Evolutionary conservation across 108 stramenopile species (phyloP).

Genomic region (Schizochytrium sp.): DNA sequence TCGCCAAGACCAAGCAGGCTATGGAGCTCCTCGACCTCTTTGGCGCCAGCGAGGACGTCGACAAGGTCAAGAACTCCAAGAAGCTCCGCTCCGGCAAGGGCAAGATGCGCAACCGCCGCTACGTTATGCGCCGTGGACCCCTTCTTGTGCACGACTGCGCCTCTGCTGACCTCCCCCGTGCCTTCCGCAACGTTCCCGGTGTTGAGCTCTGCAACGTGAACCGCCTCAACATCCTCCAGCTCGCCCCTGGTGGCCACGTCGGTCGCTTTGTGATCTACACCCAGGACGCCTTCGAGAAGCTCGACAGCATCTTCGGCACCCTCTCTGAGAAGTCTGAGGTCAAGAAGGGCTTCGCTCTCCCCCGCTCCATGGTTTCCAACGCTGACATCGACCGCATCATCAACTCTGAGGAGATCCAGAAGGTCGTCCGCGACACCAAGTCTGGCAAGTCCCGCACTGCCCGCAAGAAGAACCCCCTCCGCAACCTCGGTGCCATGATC

Average conservation of each 20-base stretch:
- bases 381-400: conserved; percentile 97
- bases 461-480: conserved; percentile 93
- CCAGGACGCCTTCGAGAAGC: conserved; percentile 91
- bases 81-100: conserved; percentile 97
- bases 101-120: conserved; percentile 98
- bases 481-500: conserved; percentile 85
- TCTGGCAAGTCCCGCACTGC: conserved; percentile 78
- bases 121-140: conserved; percentile 94
- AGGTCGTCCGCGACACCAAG: conserved; percentile 87
- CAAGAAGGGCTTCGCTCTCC: conserved; percentile 78
- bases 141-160: conserved; percentile 86
- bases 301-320: conserved; percentile 92
- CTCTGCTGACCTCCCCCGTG: conserved; percentile 83
- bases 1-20: conserved; percentile 92
- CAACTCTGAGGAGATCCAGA: conserved; percentile 97
- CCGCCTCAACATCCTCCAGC: conserved; percentile 93
- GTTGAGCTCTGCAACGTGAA: conserved; percentile 95
- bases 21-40: conserved; percentile 87
- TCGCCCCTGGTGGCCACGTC: conserved; percentile 99
- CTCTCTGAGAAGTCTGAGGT: conserved; percentile 80
- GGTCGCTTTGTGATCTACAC: conserved; percentile 99
- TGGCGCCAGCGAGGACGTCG: conserved; percentile 93
- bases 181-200: conserved; percentile 97
- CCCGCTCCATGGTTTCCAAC: conserved; percentile 92
- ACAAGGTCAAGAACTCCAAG: conserved; percentile 93